A percentile compares a stretch with the other conserved stretches of the same genome.
Evolutionary conservation across 2,329 filamentous ascomycete genomes (phyloP).

Genomic region (Lizonia empirigonia): DNA sequence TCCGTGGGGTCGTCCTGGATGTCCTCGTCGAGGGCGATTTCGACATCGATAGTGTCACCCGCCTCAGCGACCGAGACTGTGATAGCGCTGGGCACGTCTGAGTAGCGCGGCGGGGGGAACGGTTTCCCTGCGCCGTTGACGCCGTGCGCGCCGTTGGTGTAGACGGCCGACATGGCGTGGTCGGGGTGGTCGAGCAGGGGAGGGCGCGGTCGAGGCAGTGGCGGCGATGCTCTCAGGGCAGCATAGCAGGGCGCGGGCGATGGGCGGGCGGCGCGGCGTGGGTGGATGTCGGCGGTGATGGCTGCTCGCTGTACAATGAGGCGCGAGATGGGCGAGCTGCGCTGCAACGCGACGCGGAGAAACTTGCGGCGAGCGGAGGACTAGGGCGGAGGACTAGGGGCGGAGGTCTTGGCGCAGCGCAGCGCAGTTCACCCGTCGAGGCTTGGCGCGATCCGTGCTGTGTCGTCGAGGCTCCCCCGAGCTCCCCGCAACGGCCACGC

Average conservation of each 20-base stretch:
- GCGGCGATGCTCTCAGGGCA: constrained; percentile 22
- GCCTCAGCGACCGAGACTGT: constrained; percentile 67
- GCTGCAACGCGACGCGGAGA: constrained; percentile 18
- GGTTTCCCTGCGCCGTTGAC: constrained; percentile 52
- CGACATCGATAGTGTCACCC: constrained; percentile 75
- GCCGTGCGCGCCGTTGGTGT: constrained; percentile 57
- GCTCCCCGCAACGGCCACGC: constrained; percentile 33
- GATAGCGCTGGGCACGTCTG: constrained; percentile 66
- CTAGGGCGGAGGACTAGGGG: background rate
- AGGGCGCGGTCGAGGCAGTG: constrained; percentile 2
- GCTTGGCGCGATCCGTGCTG: constrained; percentile 30
- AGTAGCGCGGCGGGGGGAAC: constrained; percentile 58
- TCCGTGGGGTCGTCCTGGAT: constrained; percentile 93
- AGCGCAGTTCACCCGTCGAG: too few relatives aligned
- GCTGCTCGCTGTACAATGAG: constrained; percentile 23
- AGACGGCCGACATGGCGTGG: constrained; percentile 57
- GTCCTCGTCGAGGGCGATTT: constrained; percentile 84
- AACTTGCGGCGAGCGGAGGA: constrained; percentile 21
- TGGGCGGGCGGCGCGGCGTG: constrained; percentile 22
- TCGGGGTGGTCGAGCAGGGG: background rate
- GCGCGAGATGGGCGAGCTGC: constrained; percentile 14
- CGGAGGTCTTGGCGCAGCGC: background rate
- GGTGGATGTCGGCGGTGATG: constrained; percentile 25
- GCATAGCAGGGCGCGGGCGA: constrained; percentile 25
- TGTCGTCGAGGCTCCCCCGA: constrained; percentile 34